phyloP scores from a whole-genome alignment of 306 rosid species.

The Styphnolobium japonicum region DNA sequence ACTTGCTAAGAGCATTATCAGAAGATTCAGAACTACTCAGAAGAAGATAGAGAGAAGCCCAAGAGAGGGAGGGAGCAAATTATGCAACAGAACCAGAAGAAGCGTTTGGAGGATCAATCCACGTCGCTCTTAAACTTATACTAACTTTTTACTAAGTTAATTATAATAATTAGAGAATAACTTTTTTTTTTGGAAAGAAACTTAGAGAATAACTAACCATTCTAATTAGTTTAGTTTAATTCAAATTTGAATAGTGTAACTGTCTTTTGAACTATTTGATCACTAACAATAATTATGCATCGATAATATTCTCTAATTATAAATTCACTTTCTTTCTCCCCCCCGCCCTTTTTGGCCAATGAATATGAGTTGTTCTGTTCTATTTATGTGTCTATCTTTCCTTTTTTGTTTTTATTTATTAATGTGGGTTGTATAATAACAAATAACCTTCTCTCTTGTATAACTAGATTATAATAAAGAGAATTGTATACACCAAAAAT shows the following conservation, averaged over 20 bases:
- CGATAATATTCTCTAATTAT: neutral
- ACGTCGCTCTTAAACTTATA: neutral
- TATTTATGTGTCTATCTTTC: too few species aligned
- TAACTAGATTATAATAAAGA: neutral
- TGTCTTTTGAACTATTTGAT: neutral
- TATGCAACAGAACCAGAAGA: neutral
- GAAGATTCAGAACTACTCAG: neutral
- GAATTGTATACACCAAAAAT: too few species aligned
- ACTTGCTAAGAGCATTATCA: conserved; percentile 8
- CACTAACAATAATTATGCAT: neutral
- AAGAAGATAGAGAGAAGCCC: neutral
- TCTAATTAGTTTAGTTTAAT: neutral
- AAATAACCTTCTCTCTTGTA: too few species aligned
- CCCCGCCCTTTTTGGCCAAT: neutral
- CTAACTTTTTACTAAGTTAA: neutral
- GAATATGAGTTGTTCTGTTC: neutral
- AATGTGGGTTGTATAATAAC: too few species aligned
- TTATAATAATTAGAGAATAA: neutral
- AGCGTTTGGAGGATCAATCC: neutral
- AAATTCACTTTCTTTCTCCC: neutral
- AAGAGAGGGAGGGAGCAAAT: neutral
- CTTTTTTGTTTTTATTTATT: too few species aligned
- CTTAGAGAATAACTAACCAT: neutral
- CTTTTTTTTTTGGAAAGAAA: too few species aligned
- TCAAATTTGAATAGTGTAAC: neutral